These are phyloP conservation scores for Trifolium dubium DNA, from an alignment of 306 rosid genomes.

Conservation along the genomic window DNA sequence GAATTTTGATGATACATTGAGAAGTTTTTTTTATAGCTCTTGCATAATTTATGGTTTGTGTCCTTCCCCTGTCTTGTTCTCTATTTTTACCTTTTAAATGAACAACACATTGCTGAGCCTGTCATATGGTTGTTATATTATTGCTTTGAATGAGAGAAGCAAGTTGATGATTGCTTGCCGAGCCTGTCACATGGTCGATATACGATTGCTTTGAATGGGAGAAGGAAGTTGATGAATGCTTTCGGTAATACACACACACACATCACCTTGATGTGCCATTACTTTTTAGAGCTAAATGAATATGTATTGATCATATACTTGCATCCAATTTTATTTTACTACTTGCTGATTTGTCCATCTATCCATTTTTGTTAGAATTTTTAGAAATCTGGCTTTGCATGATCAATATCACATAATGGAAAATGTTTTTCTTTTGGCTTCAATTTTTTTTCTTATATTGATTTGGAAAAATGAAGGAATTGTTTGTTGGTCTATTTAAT, in stretches of 20 bases:
- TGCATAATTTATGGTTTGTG: slow-evolving; percentile 24
- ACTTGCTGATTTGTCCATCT: neutral
- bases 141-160: slow-evolving; percentile 7
- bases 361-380: neutral
- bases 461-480: neutral
- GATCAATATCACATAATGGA: neutral
- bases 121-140: slow-evolving; percentile 8
- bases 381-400: slow-evolving; percentile 4
- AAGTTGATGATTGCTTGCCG: slow-evolving; percentile 11
- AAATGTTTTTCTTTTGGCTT: neutral
- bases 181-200: slow-evolving; percentile 23
- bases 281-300: neutral
- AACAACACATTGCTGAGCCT: slow-evolving; percentile 6
- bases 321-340: neutral
- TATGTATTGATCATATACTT: neutral
- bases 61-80: neutral
- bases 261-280: neutral
- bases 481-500: neutral
- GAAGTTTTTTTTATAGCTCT: neutral
- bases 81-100: neutral
- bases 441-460: neutral
- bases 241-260: neutral
- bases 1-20: slow-evolving; percentile 47
- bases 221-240: slow-evolving; percentile 7
- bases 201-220: slow-evolving; percentile 3